A percentile compares a stretch with the other conserved stretches of the same genome.
Conservation (phyloP, 768 basidiomycete genomes). For the Pulveroboletus sp. region DNA sequence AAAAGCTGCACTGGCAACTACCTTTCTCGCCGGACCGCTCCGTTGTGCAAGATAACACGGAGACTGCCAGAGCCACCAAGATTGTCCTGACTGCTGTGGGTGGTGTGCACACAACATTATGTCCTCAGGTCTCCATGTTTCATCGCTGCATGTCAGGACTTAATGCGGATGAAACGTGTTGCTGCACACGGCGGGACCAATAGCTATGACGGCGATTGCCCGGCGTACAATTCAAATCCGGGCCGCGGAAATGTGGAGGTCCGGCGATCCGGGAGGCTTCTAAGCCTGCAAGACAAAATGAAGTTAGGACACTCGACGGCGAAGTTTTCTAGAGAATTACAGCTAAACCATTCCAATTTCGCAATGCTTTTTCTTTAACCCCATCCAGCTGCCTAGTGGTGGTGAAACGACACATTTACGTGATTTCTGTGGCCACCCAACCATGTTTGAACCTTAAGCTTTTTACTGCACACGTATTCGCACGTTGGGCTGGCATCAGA, state of each 20-base stretch:
- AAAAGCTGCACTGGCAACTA: background rate
- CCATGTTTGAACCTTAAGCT: background rate
- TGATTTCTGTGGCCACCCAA: constrained; percentile 3
- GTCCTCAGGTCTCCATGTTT: constrained; percentile 21
- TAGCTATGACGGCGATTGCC: constrained; percentile 10
- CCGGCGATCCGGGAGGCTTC: background rate
- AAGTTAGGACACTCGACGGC: constrained; percentile 4
- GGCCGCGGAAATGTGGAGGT: constrained; percentile 19
- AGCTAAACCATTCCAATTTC: background rate
- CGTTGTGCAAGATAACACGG: constrained; percentile 1
- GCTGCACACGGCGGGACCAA: constrained; percentile 7
- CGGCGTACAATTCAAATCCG: background rate
- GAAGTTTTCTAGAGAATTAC: constrained; percentile 5
- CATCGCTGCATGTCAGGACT: constrained; percentile 15
- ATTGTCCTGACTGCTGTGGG: constrained; percentile 2
- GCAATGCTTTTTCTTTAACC: constrained; percentile 2
- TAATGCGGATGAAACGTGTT: constrained; percentile 28
- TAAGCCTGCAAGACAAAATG: background rate
- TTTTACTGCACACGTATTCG: constrained; percentile 5
- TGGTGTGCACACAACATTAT: background rate
- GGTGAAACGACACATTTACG: constrained; percentile 15
- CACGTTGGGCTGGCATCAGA: constrained; percentile 11
- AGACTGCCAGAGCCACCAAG: constrained; percentile 4
- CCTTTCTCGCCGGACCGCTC: background rate
- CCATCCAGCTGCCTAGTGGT: constrained; percentile 3